Conservation (phyloP, 345 rosid species). For the Erysimum cheiranthoides region DNA sequence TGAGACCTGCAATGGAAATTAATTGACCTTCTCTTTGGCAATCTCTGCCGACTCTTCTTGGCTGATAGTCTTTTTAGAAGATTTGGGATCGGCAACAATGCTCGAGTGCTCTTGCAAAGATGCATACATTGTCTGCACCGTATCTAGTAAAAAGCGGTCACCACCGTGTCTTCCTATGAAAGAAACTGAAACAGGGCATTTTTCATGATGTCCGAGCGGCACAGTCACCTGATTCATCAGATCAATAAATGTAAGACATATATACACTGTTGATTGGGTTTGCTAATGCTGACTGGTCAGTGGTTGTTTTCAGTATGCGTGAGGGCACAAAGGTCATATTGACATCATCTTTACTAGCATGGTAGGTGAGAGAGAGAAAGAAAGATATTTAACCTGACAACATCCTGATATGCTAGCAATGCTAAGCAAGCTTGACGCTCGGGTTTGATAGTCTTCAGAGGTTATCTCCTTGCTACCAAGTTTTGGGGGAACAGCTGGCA, state of each 20-base stretch:
- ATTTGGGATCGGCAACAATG: slow-evolving; percentile 57
- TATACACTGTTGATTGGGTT: slow-evolving; percentile 1
- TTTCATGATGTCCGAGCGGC: slow-evolving; percentile 73
- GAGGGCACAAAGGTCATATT: slow-evolving; percentile 8
- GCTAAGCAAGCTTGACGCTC: slow-evolving; percentile 69
- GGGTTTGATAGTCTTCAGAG: slow-evolving; percentile 71
- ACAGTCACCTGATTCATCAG: slow-evolving; percentile 65
- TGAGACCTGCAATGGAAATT: slow-evolving; percentile 17
- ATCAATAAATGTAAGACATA: slow-evolving; percentile 14
- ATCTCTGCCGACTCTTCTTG: slow-evolving; percentile 72
- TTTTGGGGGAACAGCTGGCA: slow-evolving; percentile 81
- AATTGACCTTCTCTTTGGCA: slow-evolving; percentile 88
- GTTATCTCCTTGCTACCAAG: slow-evolving; percentile 76
- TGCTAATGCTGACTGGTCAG: slow-evolving; percentile 17
- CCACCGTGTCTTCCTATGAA: slow-evolving; percentile 83
- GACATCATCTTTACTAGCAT: slow-evolving; percentile 24
- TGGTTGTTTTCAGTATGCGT: background rate
- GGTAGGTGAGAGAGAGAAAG: slow-evolving; percentile 13
- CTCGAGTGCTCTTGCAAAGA: slow-evolving; percentile 75
- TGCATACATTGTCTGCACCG: slow-evolving; percentile 67
- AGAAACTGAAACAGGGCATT: slow-evolving; percentile 82
- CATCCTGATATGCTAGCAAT: slow-evolving; percentile 95
- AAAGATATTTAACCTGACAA: slow-evolving; percentile 74
- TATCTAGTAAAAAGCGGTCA: slow-evolving; percentile 87
- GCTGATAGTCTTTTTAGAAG: slow-evolving; percentile 46